phyloP scores from a whole-genome alignment of 2,329 filamentous ascomycete species.

The Fusarium robinianum region DNA sequence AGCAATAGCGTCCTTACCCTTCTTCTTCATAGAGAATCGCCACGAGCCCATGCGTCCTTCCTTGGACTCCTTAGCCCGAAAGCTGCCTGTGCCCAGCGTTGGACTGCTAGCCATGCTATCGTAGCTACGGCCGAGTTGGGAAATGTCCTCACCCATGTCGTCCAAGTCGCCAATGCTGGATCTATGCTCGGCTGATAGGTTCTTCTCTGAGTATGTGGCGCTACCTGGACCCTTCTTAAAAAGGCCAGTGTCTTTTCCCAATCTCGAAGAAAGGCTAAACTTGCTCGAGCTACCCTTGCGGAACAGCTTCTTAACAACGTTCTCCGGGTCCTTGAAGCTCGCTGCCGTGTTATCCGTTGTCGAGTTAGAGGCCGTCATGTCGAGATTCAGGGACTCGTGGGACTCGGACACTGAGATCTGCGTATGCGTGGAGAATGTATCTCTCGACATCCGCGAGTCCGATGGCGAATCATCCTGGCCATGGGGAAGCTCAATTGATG shows the following conservation, averaged over 20 bases:
- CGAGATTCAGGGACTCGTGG: slow-evolving; percentile 61
- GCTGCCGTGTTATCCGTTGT: slow-evolving; percentile 57
- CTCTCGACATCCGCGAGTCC: slow-evolving; percentile 59
- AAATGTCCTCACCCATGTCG: slow-evolving; percentile 53
- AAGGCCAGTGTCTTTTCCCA: slow-evolving; percentile 57
- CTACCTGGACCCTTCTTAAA: slow-evolving; percentile 65
- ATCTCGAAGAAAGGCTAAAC: slow-evolving; percentile 63
- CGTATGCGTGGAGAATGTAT: slow-evolving; percentile 61
- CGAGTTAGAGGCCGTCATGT: slow-evolving; percentile 60
- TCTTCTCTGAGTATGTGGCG: slow-evolving; percentile 61
- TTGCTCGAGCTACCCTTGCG: slow-evolving; percentile 69
- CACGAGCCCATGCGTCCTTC: slow-evolving; percentile 57
- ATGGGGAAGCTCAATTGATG: slow-evolving; percentile 45
- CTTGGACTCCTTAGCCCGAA: slow-evolving; percentile 47
- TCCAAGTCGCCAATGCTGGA: slow-evolving; percentile 63
- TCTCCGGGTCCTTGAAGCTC: slow-evolving; percentile 56
- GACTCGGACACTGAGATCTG: slow-evolving; percentile 64
- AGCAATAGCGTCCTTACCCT: slow-evolving; percentile 52
- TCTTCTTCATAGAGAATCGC: slow-evolving; percentile 65
- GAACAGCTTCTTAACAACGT: slow-evolving; percentile 63
- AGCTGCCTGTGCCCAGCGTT: slow-evolving; percentile 56
- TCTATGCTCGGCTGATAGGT: slow-evolving; percentile 56
- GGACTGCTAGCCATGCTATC: slow-evolving; percentile 63
- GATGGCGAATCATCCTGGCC: slow-evolving; percentile 54
- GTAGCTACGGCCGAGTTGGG: slow-evolving; percentile 53